Percentiles rank a stretch among this genome's conserved stretches.
Evolutionary conservation across 2,329 filamentous ascomycete genomes (phyloP).

Genomic region (Pestalotiopsis sp.): DNA sequence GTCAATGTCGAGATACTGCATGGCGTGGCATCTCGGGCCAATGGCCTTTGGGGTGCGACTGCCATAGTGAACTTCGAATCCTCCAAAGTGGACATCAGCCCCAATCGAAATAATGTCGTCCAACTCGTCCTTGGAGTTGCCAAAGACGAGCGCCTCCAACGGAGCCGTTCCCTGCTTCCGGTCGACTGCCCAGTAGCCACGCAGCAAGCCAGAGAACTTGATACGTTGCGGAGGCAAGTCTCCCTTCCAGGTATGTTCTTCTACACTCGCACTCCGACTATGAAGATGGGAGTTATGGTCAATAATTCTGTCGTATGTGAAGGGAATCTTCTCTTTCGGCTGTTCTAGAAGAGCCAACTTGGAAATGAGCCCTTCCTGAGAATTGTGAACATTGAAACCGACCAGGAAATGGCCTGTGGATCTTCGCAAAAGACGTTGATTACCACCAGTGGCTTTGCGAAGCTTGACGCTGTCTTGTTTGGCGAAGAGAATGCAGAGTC

Average conservation of each 20-base stretch:
- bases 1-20: slow-evolving; percentile 1
- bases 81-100: background rate
- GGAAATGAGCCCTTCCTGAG: background rate
- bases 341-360: background rate
- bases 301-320: background rate
- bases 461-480: background rate
- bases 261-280: background rate
- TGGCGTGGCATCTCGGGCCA: background rate
- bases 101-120: background rate
- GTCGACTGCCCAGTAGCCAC: background rate
- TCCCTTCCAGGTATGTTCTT: background rate
- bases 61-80: slow-evolving; percentile 5
- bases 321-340: background rate
- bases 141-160: slow-evolving; percentile 1
- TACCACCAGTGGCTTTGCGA: background rate
- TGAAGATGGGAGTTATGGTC: background rate
- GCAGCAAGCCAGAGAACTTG: background rate
- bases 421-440: background rate
- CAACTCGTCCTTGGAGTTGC: background rate
- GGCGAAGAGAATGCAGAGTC: background rate
- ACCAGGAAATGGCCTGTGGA: background rate
- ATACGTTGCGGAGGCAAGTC: background rate
- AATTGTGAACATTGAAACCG: background rate
- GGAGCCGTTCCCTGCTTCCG: background rate
- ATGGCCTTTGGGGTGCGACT: background rate